phyloP scores from a whole-genome alignment of 768 basidiomycete genomes.

The Mrakia blollopis region DNA sequence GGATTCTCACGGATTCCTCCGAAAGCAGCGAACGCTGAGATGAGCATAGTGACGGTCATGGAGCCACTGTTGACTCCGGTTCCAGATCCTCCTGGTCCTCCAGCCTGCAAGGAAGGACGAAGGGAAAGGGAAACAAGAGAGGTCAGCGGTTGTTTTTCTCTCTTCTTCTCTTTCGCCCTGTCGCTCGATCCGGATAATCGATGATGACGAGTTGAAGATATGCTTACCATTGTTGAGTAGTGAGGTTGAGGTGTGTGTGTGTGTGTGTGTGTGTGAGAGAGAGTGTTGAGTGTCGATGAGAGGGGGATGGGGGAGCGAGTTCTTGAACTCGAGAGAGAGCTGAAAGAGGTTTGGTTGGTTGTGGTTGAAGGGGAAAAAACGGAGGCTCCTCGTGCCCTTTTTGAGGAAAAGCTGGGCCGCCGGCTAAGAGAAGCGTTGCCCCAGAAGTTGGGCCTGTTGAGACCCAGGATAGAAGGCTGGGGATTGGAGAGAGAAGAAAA shows the following conservation, averaged over 20 bases:
- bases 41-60: slow-evolving; percentile 55
- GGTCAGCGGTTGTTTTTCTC: not conserved
- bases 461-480: too few relatives aligned
- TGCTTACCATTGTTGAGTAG: slow-evolving; percentile 1
- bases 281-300: not conserved
- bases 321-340: too few relatives aligned
- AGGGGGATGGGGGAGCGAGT: not conserved
- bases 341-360: not conserved
- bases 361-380: not conserved
- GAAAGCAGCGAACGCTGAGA: slow-evolving; percentile 45
- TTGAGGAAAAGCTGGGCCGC: not conserved
- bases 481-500: too few relatives aligned
- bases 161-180: too few relatives aligned
- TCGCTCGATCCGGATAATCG: not conserved
- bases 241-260: not conserved
- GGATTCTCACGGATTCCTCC: not conserved
- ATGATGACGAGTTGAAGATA: not conserved
- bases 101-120: not conserved
- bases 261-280: not conserved
- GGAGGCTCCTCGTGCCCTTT: not conserved
- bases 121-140: not conserved
- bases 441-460: too few relatives aligned
- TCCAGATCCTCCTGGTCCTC: slow-evolving; percentile 32
- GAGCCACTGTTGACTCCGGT: slow-evolving; percentile 18
- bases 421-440: not conserved